A percentile compares a stretch with the other conserved stretches of the same genome.
Evolutionary conservation across 78 protist species (phyloP).

Genomic region (Anaeramoeba ignava): DNA sequence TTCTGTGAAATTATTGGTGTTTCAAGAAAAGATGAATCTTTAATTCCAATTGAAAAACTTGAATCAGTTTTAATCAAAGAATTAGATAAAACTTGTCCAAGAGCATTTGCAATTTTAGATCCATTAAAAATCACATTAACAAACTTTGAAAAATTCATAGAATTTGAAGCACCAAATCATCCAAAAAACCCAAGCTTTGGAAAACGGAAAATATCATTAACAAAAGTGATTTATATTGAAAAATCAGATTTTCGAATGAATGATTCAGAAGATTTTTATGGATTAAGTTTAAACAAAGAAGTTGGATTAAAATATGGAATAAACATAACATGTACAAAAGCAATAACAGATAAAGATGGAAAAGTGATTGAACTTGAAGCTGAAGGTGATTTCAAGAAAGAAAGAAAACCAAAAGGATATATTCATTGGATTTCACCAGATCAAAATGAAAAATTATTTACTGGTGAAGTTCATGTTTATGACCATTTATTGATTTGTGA

Average conservation of each 20-base stretch:
- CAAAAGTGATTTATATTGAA: constrained; percentile 62
- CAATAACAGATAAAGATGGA: constrained; percentile 35
- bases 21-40: constrained; percentile 32
- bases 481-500: constrained; percentile 36
- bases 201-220: constrained; percentile 31
- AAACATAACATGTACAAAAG: constrained; percentile 36
- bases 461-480: constrained; percentile 42
- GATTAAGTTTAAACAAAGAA: constrained; percentile 60
- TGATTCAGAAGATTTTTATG: constrained; percentile 41
- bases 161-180: constrained; percentile 49
- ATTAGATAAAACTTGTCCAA: constrained; percentile 20
- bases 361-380: constrained; percentile 31
- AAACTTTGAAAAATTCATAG: constrained; percentile 27
- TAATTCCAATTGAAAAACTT: constrained; percentile 19
- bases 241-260: constrained; percentile 47
- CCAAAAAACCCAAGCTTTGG: constrained; percentile 51
- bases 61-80: constrained; percentile 38
- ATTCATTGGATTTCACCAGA: constrained; percentile 69
- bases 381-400: constrained; percentile 26
- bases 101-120: constrained; percentile 35
- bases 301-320: constrained; percentile 45
- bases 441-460: background rate
- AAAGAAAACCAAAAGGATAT: constrained; percentile 50
- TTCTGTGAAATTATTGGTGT: constrained; percentile 62
- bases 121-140: constrained; percentile 52